phyloP scores from a whole-genome alignment of 2,329 filamentous ascomycete genomes.

The Fusarium sp. region DNA sequence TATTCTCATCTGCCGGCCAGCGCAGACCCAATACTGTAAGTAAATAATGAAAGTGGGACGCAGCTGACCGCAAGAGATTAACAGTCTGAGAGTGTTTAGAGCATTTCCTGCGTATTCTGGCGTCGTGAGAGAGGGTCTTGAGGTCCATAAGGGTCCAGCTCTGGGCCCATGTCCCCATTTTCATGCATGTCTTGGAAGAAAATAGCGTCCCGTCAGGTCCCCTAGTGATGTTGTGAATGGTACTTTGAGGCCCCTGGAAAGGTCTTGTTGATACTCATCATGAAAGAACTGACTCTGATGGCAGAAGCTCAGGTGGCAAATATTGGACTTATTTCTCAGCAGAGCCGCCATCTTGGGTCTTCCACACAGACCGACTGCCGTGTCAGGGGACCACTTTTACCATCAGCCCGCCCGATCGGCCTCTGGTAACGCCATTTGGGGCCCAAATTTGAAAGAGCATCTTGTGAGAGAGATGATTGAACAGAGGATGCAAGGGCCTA shows the following conservation, averaged over 20 bases:
- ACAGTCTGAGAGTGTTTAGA: conserved; percentile 6
- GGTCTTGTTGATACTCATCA: not conserved
- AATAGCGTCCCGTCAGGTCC: conserved; percentile 12
- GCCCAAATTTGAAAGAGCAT: conserved; percentile 39
- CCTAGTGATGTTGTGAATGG: conserved; percentile 4
- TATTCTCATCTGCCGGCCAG: conserved; percentile 19
- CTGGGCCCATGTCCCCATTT: conserved; percentile 33
- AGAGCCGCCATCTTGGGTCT: conserved; percentile 21
- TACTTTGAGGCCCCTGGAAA: not conserved
- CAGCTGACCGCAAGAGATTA: conserved; percentile 1
- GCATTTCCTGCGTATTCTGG: not conserved
- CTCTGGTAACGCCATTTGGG: conserved; percentile 43
- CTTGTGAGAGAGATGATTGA: conserved; percentile 31
- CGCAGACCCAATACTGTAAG: not conserved
- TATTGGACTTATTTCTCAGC: conserved; percentile 21
- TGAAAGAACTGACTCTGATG: not conserved
- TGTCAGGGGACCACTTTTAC: conserved; percentile 32
- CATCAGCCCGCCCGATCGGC: conserved; percentile 39
- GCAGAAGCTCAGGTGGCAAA: conserved; percentile 27
- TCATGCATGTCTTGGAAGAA: conserved; percentile 23
- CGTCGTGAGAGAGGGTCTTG: conserved; percentile 21
- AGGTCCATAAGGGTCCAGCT: conserved; percentile 11
- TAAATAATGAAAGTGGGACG: not conserved
- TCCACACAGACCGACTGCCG: conserved; percentile 39
- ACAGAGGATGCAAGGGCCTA: conserved; percentile 5